Base-by-base conservation (phyloP, 495 filamentous ascomycete species). In the Staphylotrichum tortipilum region DNA sequence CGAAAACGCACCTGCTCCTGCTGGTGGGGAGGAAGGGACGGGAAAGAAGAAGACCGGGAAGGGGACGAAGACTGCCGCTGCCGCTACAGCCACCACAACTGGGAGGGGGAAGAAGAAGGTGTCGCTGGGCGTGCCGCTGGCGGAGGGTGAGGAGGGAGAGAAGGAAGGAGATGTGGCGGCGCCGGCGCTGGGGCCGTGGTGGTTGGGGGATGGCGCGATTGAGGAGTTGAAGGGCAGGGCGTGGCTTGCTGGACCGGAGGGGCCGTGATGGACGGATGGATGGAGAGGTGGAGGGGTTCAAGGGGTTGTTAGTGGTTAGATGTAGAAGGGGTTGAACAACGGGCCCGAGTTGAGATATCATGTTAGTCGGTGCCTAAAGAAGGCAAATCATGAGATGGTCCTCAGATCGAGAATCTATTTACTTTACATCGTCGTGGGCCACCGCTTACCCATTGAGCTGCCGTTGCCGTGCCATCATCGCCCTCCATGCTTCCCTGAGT, bases 141-240 rank as follows among this genome's bases (percentile, higher is more conserved):
- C 37, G 18, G 39, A 47, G 38, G 30, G 1, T 4, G 34, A 31
- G 14, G 54, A 50, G 11, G 24, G 50, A 55, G 41, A 47, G 30
- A 15, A 55, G 49, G 19, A 55, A 55, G 42, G 19, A 0, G 35
- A 36, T 14, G 58, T 57, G 7, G 46, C 42, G 40, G 38, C 29
- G 8, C 49, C 7, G 33, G 60, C 47, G 44, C 66, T 64, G 19
- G 61, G 3, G 11, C 7, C 65, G 19, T 68, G 71, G 49, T 80
- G 76, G 77, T 55, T 78, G 47, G 58, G 71, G 40, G 70, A 70
- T 41, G 74, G 73, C 43, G 69, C 72, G 6, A 71, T 80, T 33
- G 79, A 82, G 50, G 62, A 68, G 37, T 44, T 83, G 54, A 81
- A 74, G 59, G 77, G 78, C 0, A 69, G 54, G 39, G 70, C 78